Conservation (phyloP, 2,329 filamentous ascomycete species). For the Dothistroma pini region DNA sequence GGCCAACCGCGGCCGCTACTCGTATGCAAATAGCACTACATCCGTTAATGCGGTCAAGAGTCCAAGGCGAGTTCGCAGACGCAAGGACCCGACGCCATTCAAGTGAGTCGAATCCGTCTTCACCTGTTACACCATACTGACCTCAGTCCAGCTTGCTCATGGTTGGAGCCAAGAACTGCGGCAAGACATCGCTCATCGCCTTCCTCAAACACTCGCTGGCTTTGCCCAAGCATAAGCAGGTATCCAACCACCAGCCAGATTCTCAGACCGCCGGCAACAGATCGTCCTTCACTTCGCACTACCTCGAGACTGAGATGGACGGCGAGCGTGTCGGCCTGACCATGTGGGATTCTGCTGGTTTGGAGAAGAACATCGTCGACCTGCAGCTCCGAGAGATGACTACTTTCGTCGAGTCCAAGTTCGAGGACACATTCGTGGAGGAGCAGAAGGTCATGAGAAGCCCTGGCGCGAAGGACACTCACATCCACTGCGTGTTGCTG, state of each 20-base stretch:
- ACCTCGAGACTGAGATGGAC: conserved; percentile 91
- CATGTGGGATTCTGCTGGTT: conserved; percentile 91
- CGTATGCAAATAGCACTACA: conserved; percentile 89
- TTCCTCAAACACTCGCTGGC: conserved; percentile 86
- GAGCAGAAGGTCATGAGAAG: conserved; percentile 97
- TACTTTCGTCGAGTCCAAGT: conserved; percentile 93
- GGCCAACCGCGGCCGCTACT: conserved; percentile 93
- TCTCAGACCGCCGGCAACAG: conserved; percentile 18
- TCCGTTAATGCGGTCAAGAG: conserved; percentile 82
- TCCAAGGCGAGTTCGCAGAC: conserved; percentile 82
- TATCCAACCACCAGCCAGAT: conserved; percentile 30
- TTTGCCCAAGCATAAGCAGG: conserved; percentile 73
- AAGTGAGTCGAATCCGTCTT: conserved; percentile 65
- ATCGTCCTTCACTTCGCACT: conserved; percentile 73
- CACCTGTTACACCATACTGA: background rate
- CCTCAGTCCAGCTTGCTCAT: conserved; percentile 68
- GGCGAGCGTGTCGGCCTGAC: conserved; percentile 87
- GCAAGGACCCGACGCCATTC: conserved; percentile 97
- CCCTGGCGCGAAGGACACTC: conserved; percentile 88
- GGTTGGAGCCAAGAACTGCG: conserved; percentile 78
- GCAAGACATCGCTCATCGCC: conserved; percentile 95
- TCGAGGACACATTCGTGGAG: conserved; percentile 94
- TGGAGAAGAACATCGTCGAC: conserved; percentile 94
- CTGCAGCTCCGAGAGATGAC: conserved; percentile 89
- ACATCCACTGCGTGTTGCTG: conserved; percentile 94